phyloP scores from a whole-genome alignment of 2,329 filamentous ascomycete genomes.

The Myotisia sp. region DNA sequence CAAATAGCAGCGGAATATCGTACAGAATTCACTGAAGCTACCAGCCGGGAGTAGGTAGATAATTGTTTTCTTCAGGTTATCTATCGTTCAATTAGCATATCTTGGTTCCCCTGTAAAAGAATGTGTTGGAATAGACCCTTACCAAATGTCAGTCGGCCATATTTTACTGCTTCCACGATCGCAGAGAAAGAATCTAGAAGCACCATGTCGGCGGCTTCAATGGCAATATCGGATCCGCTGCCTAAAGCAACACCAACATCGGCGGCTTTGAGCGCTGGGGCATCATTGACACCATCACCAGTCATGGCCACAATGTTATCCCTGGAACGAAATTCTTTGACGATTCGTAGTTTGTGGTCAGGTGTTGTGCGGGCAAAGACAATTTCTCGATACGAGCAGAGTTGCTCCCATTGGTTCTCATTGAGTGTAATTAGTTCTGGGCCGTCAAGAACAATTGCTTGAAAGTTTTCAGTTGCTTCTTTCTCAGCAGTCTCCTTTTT shows the following conservation, averaged over 20 bases:
- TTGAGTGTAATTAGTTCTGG: constrained; percentile 52
- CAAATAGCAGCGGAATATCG: background rate
- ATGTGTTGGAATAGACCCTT: constrained; percentile 2
- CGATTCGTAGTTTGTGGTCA: constrained; percentile 65
- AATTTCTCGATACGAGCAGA: constrained; percentile 54
- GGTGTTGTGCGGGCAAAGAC: constrained; percentile 65
- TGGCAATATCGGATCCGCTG: constrained; percentile 45
- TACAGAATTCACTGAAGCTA: constrained; percentile 55
- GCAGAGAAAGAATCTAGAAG: constrained; percentile 55
- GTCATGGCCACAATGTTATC: constrained; percentile 44
- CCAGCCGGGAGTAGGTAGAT: constrained; percentile 62
- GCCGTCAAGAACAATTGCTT: constrained; percentile 50
- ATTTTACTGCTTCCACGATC: constrained; percentile 57
- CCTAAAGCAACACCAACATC: constrained; percentile 47
- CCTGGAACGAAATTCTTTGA: constrained; percentile 55
- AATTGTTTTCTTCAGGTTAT: constrained; percentile 64
- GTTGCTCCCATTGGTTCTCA: constrained; percentile 53
- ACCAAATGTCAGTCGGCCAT: constrained; percentile 57
- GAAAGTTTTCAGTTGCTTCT: constrained; percentile 17
- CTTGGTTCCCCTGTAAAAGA: background rate
- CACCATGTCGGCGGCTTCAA: constrained; percentile 49
- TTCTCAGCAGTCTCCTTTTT: constrained; percentile 13
- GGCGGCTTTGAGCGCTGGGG: constrained; percentile 43
- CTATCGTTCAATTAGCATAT: constrained; percentile 18
- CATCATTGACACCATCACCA: constrained; percentile 36